Conservation (phyloP, 2,329 filamentous ascomycete genomes). For the Chaetothyriales sp. region DNA sequence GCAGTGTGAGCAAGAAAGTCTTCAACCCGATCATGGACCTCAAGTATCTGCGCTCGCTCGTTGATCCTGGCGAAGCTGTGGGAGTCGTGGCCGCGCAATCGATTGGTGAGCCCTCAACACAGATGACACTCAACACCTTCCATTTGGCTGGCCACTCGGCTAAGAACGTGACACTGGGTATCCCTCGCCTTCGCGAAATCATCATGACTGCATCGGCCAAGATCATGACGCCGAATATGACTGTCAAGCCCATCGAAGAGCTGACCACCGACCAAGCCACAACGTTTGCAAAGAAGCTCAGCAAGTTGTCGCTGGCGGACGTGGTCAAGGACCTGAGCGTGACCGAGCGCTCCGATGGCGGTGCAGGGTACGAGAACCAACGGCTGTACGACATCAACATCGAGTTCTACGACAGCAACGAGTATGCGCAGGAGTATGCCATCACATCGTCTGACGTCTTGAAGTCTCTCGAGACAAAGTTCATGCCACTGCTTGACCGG, state of each 20-base stretch:
- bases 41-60: slow-evolving; percentile 81
- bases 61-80: slow-evolving; percentile 90
- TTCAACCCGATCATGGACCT: slow-evolving; percentile 75
- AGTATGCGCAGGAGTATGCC: slow-evolving; percentile 75
- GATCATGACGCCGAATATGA: slow-evolving; percentile 86
- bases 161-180: slow-evolving; percentile 98
- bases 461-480: slow-evolving; percentile 61
- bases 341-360: slow-evolving; percentile 62
- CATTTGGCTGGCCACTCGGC: slow-evolving; percentile 96
- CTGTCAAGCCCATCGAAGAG: slow-evolving; percentile 59
- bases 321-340: slow-evolving; percentile 70
- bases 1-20: slow-evolving; percentile 48
- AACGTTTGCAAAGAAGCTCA: slow-evolving; percentile 82
- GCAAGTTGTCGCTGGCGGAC: slow-evolving; percentile 66
- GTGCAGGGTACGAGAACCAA: slow-evolving; percentile 51
- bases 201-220: slow-evolving; percentile 88
- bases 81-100: slow-evolving; percentile 95
- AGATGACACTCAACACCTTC: slow-evolving; percentile 99
- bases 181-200: slow-evolving; percentile 90
- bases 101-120: slow-evolving; percentile 89
- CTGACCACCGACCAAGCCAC: slow-evolving; percentile 54
- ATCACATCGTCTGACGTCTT: slow-evolving; percentile 67
- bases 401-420: slow-evolving; percentile 66
- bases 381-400: slow-evolving; percentile 76
- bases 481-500: slow-evolving; percentile 56